Percentiles rank a stretch among this genome's conserved stretches.
These are phyloP conservation scores for Penicillium sp. DNA, from an alignment of 2,329 filamentous ascomycete species.

Conservation along the genomic window DNA sequence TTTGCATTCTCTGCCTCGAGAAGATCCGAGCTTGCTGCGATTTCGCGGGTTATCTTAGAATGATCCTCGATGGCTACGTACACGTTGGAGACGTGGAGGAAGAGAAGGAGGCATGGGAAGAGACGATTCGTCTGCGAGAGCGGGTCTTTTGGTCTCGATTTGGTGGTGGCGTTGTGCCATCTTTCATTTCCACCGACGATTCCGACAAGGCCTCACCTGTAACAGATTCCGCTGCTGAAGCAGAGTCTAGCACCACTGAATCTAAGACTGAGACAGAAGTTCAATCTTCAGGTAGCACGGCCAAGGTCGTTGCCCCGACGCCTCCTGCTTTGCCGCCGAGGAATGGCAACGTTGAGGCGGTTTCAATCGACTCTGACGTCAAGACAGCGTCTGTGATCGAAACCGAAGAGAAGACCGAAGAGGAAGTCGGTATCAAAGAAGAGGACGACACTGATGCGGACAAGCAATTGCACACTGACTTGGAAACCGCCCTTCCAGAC, in stretches of 20 bases:
- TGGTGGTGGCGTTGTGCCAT: conserved; percentile 83
- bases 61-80: conserved; percentile 91
- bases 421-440: conserved; percentile 2
- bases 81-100: conserved; percentile 77
- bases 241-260: not conserved
- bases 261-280: not conserved
- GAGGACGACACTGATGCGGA: not conserved
- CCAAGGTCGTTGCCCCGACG: not conserved
- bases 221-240: not conserved
- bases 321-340: conserved; percentile 9
- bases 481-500: conserved; percentile 7
- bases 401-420: conserved; percentile 14
- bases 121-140: conserved; percentile 82
- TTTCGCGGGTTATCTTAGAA: conserved; percentile 83
- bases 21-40: conserved; percentile 86
- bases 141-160: conserved; percentile 97
- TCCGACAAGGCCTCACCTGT: conserved; percentile 20
- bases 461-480: conserved; percentile 1
- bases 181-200: conserved; percentile 35
- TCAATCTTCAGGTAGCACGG: not conserved
- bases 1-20: conserved; percentile 83
- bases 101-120: conserved; percentile 88
- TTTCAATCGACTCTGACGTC: conserved; percentile 18
- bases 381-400: conserved; percentile 18
- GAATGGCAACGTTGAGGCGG: conserved; percentile 9